Conservation (phyloP, 73 alveolate genomes). For the Paramecium pentaurelia region DNA sequence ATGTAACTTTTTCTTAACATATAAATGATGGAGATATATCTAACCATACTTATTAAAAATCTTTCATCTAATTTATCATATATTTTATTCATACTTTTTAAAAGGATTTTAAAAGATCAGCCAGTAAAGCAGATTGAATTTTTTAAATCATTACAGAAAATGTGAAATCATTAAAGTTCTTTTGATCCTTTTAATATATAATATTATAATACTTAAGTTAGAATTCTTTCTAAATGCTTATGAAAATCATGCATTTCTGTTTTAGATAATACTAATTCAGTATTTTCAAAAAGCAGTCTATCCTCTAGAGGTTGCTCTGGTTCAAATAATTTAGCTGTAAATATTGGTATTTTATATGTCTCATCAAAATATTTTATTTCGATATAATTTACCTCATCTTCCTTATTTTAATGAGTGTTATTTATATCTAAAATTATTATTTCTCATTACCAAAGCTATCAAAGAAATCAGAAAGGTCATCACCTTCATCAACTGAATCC, state of each 20-base stretch:
- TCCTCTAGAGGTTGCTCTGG: conserved; percentile 11
- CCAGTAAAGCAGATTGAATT: neutral
- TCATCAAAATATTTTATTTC: conserved; percentile 45
- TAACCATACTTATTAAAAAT: neutral
- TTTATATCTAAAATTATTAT: neutral
- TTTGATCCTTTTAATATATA: neutral
- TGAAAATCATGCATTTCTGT: conserved; percentile 5
- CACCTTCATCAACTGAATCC: conserved; percentile 35
- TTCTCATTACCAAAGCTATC: neutral
- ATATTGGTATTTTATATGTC: conserved; percentile 26
- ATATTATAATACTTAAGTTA: neutral
- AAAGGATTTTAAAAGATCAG: neutral
- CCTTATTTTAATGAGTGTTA: neutral
- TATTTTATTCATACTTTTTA: neutral
- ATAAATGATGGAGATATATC: neutral
- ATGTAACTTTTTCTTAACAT: neutral
- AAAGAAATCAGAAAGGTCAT: conserved; percentile 40
- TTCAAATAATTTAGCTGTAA: conserved; percentile 42
- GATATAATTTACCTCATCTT: conserved; percentile 21
- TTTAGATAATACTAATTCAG: neutral
- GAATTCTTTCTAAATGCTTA: neutral
- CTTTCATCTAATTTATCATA: neutral
- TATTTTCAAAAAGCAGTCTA: conserved; percentile 12
- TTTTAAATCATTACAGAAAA: neutral
- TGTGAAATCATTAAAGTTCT: neutral